These are phyloP conservation scores for Aureobasidium pullulans DNA, from an alignment of 2,329 filamentous ascomycete species.

Conservation along the genomic window DNA sequence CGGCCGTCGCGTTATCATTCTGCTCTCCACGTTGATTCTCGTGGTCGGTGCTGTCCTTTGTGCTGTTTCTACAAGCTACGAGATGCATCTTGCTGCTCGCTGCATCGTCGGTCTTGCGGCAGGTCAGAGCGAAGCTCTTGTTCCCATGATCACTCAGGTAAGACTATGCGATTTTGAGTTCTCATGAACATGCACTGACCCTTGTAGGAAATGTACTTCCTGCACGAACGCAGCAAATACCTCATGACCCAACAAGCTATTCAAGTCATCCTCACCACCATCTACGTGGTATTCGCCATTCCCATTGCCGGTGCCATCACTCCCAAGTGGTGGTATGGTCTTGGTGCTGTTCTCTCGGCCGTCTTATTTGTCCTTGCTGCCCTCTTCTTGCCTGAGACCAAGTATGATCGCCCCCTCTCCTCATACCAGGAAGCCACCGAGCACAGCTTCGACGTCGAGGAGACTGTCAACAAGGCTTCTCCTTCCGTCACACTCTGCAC, in stretches of 20 bases:
- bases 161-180: neutral
- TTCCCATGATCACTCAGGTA: constrained; percentile 34
- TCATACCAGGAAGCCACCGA: constrained; percentile 30
- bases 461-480: neutral
- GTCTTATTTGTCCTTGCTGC: constrained; percentile 30
- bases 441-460: neutral
- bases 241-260: constrained; percentile 37
- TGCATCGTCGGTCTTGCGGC: constrained; percentile 27
- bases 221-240: constrained; percentile 25
- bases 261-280: constrained; percentile 33
- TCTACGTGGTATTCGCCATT: constrained; percentile 34
- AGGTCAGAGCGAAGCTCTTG: constrained; percentile 21
- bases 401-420: constrained; percentile 32
- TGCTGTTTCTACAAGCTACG: constrained; percentile 19
- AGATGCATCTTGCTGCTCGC: constrained; percentile 24
- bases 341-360: constrained; percentile 32
- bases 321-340: constrained; percentile 37
- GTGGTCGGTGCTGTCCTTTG: constrained; percentile 23
- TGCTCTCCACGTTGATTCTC: constrained; percentile 24
- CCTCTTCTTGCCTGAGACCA: constrained; percentile 37
- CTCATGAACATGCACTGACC: constrained; percentile 32
- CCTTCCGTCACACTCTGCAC: constrained; percentile 12
- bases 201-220: constrained; percentile 17
- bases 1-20: constrained; percentile 27
- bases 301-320: constrained; percentile 37